These are phyloP conservation scores for Podospora fimiseda DNA, from an alignment of 495 filamentous ascomycete genomes.

Conservation along the genomic window DNA sequence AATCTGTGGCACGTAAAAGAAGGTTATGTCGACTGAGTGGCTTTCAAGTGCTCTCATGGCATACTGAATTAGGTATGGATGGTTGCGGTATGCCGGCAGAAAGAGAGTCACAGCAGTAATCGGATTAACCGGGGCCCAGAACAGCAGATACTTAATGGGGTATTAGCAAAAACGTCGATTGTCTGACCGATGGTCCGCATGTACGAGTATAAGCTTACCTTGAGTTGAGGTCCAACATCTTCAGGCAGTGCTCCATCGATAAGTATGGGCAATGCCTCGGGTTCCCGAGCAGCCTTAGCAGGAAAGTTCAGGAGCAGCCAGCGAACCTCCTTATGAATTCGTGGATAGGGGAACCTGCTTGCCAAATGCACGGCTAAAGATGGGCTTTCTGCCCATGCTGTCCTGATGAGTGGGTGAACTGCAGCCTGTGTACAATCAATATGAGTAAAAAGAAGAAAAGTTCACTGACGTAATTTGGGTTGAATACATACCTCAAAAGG, in stretches of 20 bases:
- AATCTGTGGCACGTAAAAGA: conserved; percentile 98
- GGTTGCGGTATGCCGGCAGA: conserved; percentile 84
- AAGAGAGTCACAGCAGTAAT: conserved; percentile 90
- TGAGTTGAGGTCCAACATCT: conserved; percentile 79
- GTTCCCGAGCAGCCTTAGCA: conserved; percentile 67
- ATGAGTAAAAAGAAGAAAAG: neutral
- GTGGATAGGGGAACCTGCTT: conserved; percentile 68
- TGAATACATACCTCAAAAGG: conserved; percentile 46
- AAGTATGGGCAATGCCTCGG: conserved; percentile 75
- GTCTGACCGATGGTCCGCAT: too few species aligned
- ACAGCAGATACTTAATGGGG: conserved; percentile 67
- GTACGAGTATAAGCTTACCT: conserved; percentile 58
- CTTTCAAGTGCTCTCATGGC: conserved; percentile 92
- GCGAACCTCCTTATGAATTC: conserved; percentile 67
- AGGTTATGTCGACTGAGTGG: conserved; percentile 91
- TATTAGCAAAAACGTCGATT: conserved; percentile 39
- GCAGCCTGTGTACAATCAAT: conserved; percentile 30
- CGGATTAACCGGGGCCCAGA: conserved; percentile 91
- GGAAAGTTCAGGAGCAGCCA: conserved; percentile 74
- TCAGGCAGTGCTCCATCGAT: conserved; percentile 66
- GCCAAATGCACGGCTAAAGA: conserved; percentile 77
- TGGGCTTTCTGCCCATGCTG: conserved; percentile 81
- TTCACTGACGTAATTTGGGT: neutral
- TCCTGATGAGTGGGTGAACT: conserved; percentile 56
- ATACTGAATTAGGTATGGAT: conserved; percentile 93